phyloP scores from a whole-genome alignment of 192 early-diverging fungal species.

The Gamsiella multidivaricata region DNA sequence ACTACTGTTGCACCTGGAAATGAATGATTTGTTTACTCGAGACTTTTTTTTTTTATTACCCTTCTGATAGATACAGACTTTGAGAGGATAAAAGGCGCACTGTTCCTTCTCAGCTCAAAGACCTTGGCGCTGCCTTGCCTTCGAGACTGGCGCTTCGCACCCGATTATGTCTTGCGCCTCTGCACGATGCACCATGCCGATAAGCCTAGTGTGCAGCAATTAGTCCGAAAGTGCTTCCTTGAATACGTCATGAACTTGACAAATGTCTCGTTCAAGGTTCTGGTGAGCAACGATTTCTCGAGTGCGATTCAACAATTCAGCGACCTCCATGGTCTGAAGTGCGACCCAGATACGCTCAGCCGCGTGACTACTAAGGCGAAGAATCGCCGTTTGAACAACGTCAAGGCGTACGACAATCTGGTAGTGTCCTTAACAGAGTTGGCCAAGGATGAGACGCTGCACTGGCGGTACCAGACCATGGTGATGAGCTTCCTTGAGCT shows the following conservation, averaged over 20 bases:
- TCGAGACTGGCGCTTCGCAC: constrained; percentile 67
- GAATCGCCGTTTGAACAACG: constrained; percentile 39
- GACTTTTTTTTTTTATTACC: background rate
- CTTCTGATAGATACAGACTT: constrained; percentile 43
- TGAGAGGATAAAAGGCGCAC: constrained; percentile 76
- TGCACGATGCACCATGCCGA: constrained; percentile 74
- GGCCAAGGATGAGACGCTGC: constrained; percentile 68
- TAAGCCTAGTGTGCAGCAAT: constrained; percentile 75
- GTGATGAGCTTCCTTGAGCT: constrained; percentile 84
- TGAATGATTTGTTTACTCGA: background rate
- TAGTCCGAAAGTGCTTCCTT: constrained; percentile 71
- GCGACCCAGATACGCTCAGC: constrained; percentile 21
- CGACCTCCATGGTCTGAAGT: constrained; percentile 9
- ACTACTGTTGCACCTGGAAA: background rate
- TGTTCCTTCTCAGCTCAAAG: constrained; percentile 69
- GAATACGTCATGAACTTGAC: constrained; percentile 67
- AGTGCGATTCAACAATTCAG: constrained; percentile 14
- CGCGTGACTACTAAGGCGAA: constrained; percentile 27
- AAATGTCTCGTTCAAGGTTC: constrained; percentile 59
- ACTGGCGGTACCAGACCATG: constrained; percentile 88
- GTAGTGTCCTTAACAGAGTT: constrained; percentile 67
- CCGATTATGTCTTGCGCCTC: constrained; percentile 63
- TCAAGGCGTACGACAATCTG: constrained; percentile 56
- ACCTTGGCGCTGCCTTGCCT: constrained; percentile 63
- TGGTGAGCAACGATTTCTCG: constrained; percentile 40